Conservation (phyloP, 2,329 filamentous ascomycete species). For the Ustilaginoidea virens region DNA sequence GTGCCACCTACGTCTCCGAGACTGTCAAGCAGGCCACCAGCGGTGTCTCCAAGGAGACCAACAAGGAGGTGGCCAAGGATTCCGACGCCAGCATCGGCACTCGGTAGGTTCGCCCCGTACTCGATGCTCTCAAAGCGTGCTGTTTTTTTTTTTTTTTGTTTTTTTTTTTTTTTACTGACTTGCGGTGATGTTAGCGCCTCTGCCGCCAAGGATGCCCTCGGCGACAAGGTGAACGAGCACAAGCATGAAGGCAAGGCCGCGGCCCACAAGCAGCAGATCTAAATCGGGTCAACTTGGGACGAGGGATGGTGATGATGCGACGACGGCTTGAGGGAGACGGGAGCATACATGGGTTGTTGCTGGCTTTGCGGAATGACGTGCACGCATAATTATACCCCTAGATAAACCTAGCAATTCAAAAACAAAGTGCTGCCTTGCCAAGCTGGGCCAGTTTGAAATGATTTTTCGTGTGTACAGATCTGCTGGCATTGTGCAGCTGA, state of each 20-base stretch:
- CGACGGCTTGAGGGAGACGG: background rate
- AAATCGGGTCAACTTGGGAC: constrained; percentile 9
- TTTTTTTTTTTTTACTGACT: background rate
- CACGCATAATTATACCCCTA: constrained; percentile 2
- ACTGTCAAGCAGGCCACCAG: constrained; percentile 39
- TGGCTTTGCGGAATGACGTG: background rate
- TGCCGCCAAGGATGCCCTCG: constrained; percentile 32
- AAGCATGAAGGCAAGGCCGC: constrained; percentile 24
- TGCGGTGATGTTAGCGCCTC: constrained; percentile 18
- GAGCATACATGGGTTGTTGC: background rate
- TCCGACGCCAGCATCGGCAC: constrained; percentile 33
- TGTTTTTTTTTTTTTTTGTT: background rate
- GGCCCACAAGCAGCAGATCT: constrained; percentile 25
- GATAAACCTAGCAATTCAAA: constrained; percentile 2
- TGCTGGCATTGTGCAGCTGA: background rate
- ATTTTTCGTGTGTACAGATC: no score
- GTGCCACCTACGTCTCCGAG: constrained; percentile 52
- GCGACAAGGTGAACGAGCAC: constrained; percentile 29
- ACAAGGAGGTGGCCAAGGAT: constrained; percentile 55
- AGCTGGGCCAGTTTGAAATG: no score
- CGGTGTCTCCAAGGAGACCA: constrained; percentile 49
- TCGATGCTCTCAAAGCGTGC: no score
- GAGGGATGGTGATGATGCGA: no score
- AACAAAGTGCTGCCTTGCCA: no score
- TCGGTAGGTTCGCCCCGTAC: constrained; percentile 27